Evolutionary conservation across 768 basidiomycete species (phyloP).

Genomic region (Auricularia sp.): DNA sequence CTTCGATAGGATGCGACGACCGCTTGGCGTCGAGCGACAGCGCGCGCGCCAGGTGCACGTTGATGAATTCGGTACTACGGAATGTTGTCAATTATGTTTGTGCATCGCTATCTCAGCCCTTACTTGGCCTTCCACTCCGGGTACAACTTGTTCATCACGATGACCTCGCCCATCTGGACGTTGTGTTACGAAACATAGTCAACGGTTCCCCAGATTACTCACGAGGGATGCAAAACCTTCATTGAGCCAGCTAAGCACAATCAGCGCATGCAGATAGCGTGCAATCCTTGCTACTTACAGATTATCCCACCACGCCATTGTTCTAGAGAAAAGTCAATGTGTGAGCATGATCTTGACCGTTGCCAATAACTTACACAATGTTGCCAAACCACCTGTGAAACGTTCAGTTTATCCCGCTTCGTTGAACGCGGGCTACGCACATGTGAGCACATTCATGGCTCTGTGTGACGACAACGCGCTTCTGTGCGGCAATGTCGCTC

Average conservation of each 20-base stretch:
- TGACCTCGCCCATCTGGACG: constrained; percentile 79
- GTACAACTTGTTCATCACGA: constrained; percentile 48
- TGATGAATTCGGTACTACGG: constrained; percentile 63
- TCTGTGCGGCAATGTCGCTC: constrained; percentile 62
- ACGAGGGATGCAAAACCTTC: constrained; percentile 79
- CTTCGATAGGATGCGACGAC: constrained; percentile 89
- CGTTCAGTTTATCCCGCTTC: constrained; percentile 23
- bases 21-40: constrained; percentile 73
- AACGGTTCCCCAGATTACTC: constrained; percentile 13
- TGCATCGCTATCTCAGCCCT: constrained; percentile 9
- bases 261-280: neutral
- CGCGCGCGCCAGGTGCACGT: constrained; percentile 64
- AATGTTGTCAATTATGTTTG: no score
- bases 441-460: constrained; percentile 62
- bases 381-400: constrained; percentile 86
- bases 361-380: constrained; percentile 25
- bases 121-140: constrained; percentile 39
- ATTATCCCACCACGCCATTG: constrained; percentile 90
- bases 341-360: neutral
- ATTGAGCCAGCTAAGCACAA: constrained; percentile 11
- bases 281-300: constrained; percentile 37
- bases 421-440: neutral
- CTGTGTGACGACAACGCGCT: constrained; percentile 66
- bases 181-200: neutral
- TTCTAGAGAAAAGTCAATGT: constrained; percentile 31